Evolutionary conservation across 2,329 filamentous ascomycete genomes (phyloP), one percentile per base, ranked within the genome.

Genomic region (Botryotinia globosa): DNA sequence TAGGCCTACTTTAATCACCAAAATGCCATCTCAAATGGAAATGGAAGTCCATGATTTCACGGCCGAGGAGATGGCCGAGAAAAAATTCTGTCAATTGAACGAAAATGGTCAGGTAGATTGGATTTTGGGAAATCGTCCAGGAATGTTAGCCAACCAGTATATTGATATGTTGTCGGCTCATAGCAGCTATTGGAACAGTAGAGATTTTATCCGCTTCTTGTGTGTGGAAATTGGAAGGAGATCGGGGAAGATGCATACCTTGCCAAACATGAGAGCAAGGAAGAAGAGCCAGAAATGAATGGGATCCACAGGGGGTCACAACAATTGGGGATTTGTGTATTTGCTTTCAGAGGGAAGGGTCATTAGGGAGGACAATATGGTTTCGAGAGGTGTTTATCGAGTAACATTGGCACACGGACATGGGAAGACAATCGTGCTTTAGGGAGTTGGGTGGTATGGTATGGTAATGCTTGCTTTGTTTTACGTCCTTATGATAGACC

Each of bases 21-120:
- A 87, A 58, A 83, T 89, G 54, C 87, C 86, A 0, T 91, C 87
- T 25, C 89, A 89, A 77, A 84, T 98, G n/a, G 96, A 99, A 81
- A 87, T 99, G 69, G 95, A 98, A 80, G 95, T 95, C 0, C 96
- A 98, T 80, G 92, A 99, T 81, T 99, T 99, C 80, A 92, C 92
- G 0, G 88, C 93, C 4, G 95, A 98, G 81, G 94, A 98, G 78
- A 88, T 97, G 70, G 95, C 94, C 0, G 96, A 98, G 83, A 94
- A 91, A 80, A 91, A 95, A 77, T 94, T 94, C 76, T 91, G 90
- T 74, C 82, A 97, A 12, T 87, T 99, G 6, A 99, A 99, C 77
- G 96, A 99, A 78, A 98, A 98, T 76, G 95, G 94, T 0, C 96
- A 99, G 82, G 91, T 99, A 58, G 96, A 99, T 81, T 99, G 90